Evolutionary conservation across 305 asterid genomes (phyloP).

Genomic region (Stenogyne calaminthoides): DNA sequence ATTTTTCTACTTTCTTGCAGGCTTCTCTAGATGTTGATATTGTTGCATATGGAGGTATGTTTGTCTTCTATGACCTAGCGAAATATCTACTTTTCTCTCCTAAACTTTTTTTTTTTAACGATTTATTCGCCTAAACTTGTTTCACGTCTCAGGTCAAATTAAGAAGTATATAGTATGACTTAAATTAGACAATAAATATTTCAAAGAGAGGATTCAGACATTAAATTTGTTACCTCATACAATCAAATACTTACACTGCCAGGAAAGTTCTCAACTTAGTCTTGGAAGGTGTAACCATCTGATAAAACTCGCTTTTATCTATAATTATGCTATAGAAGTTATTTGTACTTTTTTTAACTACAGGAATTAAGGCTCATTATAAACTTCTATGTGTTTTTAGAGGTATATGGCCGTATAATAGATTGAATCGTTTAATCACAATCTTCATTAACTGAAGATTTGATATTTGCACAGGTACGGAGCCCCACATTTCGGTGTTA

Average conservation of each 20-base stretch:
- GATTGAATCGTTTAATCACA: constrained; percentile 19
- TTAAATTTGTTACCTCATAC: constrained; percentile 6
- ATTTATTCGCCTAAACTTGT: neutral
- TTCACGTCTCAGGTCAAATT: neutral
- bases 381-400: neutral
- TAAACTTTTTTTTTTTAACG: too few relatives aligned
- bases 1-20: constrained; percentile 49
- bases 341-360: neutral
- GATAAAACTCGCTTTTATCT: neutral
- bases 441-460: neutral
- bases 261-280: neutral
- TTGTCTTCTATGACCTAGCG: constrained; percentile 10
- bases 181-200: neutral
- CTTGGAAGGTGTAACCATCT: neutral
- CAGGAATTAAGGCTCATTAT: neutral
- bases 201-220: neutral
- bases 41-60: constrained; percentile 79
- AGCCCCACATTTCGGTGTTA: constrained; percentile 72
- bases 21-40: constrained; percentile 77
- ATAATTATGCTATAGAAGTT: neutral
- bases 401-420: neutral
- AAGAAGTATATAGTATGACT: neutral
- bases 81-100: constrained; percentile 9
- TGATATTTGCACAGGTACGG: constrained; percentile 68
- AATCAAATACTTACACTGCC: neutral